Conservation (phyloP, 352 stramenopile genomes). For the Pythium dissotocum region DNA sequence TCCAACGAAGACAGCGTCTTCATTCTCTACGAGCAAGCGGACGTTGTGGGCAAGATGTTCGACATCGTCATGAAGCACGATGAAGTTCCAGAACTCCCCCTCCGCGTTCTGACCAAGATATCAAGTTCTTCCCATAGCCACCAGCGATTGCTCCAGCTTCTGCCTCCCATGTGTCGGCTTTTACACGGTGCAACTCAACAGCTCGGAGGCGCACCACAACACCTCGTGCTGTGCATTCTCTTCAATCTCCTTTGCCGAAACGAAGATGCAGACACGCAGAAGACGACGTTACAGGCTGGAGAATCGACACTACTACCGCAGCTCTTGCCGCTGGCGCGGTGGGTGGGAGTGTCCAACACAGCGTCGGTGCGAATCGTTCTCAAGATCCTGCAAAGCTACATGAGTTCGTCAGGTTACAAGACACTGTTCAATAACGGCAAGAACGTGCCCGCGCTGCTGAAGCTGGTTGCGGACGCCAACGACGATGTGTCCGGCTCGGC, state of each 20-base stretch:
- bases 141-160: slow-evolving; percentile 37
- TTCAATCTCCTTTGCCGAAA: slow-evolving; percentile 63
- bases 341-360: slow-evolving; percentile 39
- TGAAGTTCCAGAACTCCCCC: slow-evolving; percentile 38
- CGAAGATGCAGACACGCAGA: slow-evolving; percentile 2
- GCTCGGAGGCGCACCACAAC: slow-evolving; percentile 20
- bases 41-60: slow-evolving; percentile 54
- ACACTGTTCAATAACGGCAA: slow-evolving; percentile 53
- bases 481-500: slow-evolving; percentile 46
- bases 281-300: slow-evolving; percentile 24
- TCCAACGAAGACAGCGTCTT: slow-evolving; percentile 43
- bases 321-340: slow-evolving; percentile 55
- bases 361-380: slow-evolving; percentile 44
- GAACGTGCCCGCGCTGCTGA: slow-evolving; percentile 53
- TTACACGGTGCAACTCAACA: slow-evolving; percentile 6
- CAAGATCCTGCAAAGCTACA: slow-evolving; percentile 54
- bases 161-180: slow-evolving; percentile 32
- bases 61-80: slow-evolving; percentile 34
- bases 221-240: slow-evolving; percentile 53
- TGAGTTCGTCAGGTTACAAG: slow-evolving; percentile 31
- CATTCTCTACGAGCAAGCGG: slow-evolving; percentile 46
- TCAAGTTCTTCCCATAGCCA: slow-evolving; percentile 40
- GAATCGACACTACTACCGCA: slow-evolving; percentile 46
- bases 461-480: slow-evolving; percentile 34
- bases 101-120: slow-evolving; percentile 51